Percentiles rank a stretch among this genome's conserved stretches.
Conservation (phyloP, 805 yeast species). For the Priceomyces haplophilus region DNA sequence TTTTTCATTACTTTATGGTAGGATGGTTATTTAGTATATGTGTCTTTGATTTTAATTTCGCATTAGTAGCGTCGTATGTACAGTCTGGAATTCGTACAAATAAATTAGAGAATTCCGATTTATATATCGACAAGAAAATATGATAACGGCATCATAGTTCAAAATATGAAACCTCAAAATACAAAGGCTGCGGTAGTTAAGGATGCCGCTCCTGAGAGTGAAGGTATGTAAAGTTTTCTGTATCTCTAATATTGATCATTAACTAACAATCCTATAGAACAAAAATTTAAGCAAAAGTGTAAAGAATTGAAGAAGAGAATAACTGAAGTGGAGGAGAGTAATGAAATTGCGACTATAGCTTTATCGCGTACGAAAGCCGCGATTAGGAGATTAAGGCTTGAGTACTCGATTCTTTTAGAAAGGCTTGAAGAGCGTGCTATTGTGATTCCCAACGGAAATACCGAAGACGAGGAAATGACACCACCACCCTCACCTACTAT, state of each 20-base stretch:
- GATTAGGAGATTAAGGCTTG: conserved; percentile 75
- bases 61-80: background rate
- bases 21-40: background rate
- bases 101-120: too few relatives aligned
- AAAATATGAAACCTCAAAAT: conserved; percentile 9
- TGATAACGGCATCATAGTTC: background rate
- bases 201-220: conserved; percentile 36
- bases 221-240: conserved; percentile 28
- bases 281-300: conserved; percentile 60
- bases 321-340: conserved; percentile 68
- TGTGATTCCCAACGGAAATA: conserved; percentile 23
- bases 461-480: conserved; percentile 33
- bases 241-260: background rate
- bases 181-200: conserved; percentile 11
- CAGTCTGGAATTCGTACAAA: background rate
- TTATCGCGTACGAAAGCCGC: conserved; percentile 73
- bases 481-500: conserved; percentile 40
- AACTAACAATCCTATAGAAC: conserved; percentile 22
- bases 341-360: conserved; percentile 72
- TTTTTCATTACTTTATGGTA: too few relatives aligned
- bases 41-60: background rate
- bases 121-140: too few relatives aligned
- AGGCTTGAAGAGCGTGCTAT: conserved; percentile 61
- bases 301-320: conserved; percentile 67
- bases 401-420: conserved; percentile 77